Percentiles rank a stretch among this genome's conserved stretches.
phyloP scores from a whole-genome alignment of 202 grass and related monocot species.

The Eragrostis tef region DNA sequence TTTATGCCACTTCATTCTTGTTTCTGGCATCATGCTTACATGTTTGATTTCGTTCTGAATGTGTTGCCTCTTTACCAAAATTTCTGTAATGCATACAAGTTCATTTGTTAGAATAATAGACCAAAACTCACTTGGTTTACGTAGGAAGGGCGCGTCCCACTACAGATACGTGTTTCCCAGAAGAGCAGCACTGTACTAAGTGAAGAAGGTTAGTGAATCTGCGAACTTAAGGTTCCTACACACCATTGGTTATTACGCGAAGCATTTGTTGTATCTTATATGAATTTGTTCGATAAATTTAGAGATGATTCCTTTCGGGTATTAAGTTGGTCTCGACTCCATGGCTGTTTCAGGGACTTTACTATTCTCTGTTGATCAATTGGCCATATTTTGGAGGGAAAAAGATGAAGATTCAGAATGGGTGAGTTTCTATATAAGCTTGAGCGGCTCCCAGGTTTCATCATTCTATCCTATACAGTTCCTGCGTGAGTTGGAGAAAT shows the following conservation, averaged over 20 bases:
- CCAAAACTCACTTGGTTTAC: slow-evolving; percentile 35
- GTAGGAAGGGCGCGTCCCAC: slow-evolving; percentile 75
- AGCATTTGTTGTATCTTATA: not conserved
- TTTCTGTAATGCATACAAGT: slow-evolving; percentile 34
- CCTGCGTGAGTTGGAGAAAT: slow-evolving; percentile 19
- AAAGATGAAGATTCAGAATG: slow-evolving; percentile 98
- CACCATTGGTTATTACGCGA: not conserved
- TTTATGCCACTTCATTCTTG: slow-evolving; percentile 30
- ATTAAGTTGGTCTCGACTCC: not conserved
- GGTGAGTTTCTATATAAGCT: slow-evolving; percentile 55
- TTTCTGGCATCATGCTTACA: slow-evolving; percentile 20
- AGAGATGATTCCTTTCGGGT: not conserved
- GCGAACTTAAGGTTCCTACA: slow-evolving; percentile 11
- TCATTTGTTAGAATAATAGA: slow-evolving; percentile 6
- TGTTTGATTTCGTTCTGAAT: slow-evolving; percentile 6
- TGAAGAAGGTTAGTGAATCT: slow-evolving; percentile 71
- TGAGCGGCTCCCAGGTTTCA: slow-evolving; percentile 18
- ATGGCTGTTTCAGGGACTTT: slow-evolving; percentile 52
- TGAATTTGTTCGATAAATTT: not conserved
- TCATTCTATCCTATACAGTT: slow-evolving; percentile 1
- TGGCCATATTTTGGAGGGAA: slow-evolving; percentile 83
- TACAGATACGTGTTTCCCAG: slow-evolving; percentile 91
- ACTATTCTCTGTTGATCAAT: slow-evolving; percentile 60
- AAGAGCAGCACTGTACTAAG: slow-evolving; percentile 71
- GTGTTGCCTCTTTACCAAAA: not conserved